Base-by-base conservation (phyloP, 345 rosid species). In the Turnera subulata region DNA sequence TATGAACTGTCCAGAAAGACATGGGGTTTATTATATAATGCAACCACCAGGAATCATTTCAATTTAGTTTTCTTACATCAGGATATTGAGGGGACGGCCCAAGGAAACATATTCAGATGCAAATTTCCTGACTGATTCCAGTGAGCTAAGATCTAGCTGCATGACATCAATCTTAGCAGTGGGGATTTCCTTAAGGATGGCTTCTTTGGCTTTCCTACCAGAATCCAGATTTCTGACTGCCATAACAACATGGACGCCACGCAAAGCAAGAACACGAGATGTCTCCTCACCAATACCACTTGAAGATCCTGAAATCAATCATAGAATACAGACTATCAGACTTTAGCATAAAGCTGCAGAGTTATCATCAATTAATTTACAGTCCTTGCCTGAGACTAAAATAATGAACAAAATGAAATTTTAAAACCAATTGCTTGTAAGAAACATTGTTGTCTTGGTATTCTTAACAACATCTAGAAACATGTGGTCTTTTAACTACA, bases 261-360 rank as follows among this genome's bases (percentile, higher is more conserved):
- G 58, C 64, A 66, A 19, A 0, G 59, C 76, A 47, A 77, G 71
- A 63, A 77, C 78, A 11, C 81, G 69, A 3, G 75, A 38, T 1
- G 78, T 73, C 62, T 72, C 81, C 32, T 16, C 35, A 6, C 81
- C 81, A 15, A 76, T 55, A 7, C 81, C 81, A 58, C 77, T 76
- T 7, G 77, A 54, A n/a, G 78, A 64, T 57, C 81, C 78, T 76
- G 59, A 65, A 43, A 26, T 53, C 19, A 19, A 32, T 8, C 35
- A 29, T 29, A 8, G 8, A 29, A 29, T 29, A 29, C 35, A 29
- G 35, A 29, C 35, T 29, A 29, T 29, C 35, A 29, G 35, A 4
- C 35, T 3, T 8, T 8, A 8, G 35, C 5, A 29, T 29, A n/a
- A n/a, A n/a, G 35, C 35, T 29, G 35, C 35, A 29, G 35, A 29